Evolutionary conservation across 2,329 filamentous ascomycete genomes (phyloP).

Genomic region (Xylaria sp.): DNA sequence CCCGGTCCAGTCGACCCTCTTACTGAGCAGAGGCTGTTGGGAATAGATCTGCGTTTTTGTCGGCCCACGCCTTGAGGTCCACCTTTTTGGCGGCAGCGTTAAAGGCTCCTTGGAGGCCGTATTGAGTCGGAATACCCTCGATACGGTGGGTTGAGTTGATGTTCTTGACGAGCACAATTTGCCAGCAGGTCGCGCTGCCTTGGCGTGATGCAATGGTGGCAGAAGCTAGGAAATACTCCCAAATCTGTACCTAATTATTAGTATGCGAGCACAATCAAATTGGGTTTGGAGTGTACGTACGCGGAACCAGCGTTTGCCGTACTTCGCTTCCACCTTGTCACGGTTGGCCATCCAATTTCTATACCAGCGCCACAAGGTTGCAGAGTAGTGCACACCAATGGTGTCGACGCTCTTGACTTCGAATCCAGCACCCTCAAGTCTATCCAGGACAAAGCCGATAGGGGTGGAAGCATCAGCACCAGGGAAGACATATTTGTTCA

Average conservation of each 20-base stretch:
- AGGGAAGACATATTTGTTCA: constrained; percentile 99
- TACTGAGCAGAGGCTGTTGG: constrained; percentile 47
- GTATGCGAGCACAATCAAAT: constrained; percentile 8
- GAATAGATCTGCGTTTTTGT: constrained; percentile 51
- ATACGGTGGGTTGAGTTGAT: constrained; percentile 83
- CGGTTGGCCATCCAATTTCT: constrained; percentile 96
- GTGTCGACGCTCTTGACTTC: constrained; percentile 95
- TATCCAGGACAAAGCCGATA: constrained; percentile 85
- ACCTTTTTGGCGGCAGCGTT: constrained; percentile 48
- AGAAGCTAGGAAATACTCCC: constrained; percentile 84
- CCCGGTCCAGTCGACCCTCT: constrained; percentile 3
- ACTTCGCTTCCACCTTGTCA: constrained; percentile 94
- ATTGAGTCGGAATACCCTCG: constrained; percentile 76
- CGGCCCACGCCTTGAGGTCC: constrained; percentile 50
- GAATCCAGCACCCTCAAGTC: constrained; percentile 86
- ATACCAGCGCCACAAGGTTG: constrained; percentile 98
- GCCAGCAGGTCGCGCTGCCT: constrained; percentile 80
- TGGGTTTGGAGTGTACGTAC: constrained; percentile 63
- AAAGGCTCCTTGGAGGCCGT: constrained; percentile 71
- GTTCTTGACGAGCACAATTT: constrained; percentile 83
- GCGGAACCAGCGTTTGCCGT: constrained; percentile 94
- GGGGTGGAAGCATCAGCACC: constrained; percentile 96
- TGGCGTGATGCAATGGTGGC: constrained; percentile 81
- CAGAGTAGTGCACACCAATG: constrained; percentile 95
- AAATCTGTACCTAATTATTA: constrained; percentile 58